Conservation (phyloP, 257 asterid genomes). For the Solanum etuberosum region DNA sequence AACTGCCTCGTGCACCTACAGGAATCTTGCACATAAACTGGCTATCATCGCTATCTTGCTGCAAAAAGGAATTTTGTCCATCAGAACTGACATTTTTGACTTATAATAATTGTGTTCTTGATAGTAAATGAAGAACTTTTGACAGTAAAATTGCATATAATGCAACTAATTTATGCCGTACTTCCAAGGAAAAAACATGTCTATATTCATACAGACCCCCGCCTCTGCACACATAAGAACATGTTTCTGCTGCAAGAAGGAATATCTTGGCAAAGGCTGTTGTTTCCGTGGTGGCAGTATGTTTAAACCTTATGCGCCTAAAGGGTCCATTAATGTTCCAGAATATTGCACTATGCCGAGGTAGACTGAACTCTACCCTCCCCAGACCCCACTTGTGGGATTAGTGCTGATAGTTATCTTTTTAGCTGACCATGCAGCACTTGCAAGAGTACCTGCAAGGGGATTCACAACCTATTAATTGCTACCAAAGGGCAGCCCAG, state of each 20-base stretch:
- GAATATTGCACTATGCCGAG: background rate
- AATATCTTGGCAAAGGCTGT: background rate
- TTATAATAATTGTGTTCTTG: background rate
- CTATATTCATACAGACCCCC: background rate
- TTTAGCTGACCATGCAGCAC: background rate
- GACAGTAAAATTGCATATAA: background rate
- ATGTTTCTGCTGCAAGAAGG: background rate
- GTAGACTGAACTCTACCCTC: too few species aligned
- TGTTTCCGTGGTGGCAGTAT: background rate
- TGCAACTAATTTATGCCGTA: background rate
- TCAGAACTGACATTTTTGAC: background rate
- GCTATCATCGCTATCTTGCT: background rate
- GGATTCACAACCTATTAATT: background rate
- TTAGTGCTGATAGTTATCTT: background rate
- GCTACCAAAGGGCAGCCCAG: background rate
- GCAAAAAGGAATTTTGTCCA: background rate
- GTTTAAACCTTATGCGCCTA: background rate
- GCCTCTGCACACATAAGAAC: background rate
- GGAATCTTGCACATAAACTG: background rate
- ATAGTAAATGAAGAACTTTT: background rate
- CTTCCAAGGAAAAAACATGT: background rate
- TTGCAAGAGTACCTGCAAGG: background rate
- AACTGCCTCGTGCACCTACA: background rate
- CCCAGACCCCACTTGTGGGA: background rate
- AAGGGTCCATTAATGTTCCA: background rate